Evolutionary conservation across 192 early-diverging fungal species (phyloP).

Genomic region (Rhizophagus prolifer): DNA sequence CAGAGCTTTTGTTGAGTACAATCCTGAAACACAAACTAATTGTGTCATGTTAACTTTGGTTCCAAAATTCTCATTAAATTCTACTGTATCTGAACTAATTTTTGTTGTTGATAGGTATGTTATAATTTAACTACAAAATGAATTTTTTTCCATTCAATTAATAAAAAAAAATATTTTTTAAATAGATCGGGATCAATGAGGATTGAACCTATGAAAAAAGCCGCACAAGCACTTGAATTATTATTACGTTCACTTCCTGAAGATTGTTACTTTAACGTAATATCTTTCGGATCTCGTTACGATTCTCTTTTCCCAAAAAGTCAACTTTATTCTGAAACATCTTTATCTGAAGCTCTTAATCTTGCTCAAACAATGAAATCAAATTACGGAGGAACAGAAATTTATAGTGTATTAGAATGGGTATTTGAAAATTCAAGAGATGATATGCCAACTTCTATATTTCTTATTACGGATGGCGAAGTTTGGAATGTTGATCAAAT

Average conservation of each 20-base stretch:
- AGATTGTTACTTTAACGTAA: too few species aligned
- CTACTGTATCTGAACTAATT: constrained; percentile 34
- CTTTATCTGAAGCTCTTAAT: too few species aligned
- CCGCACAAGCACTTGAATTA: constrained; percentile 41
- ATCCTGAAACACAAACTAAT: too few species aligned
- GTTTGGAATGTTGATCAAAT: constrained; percentile 46
- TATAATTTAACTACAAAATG: not conserved
- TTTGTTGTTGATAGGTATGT: constrained; percentile 45
- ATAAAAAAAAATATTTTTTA: not conserved
- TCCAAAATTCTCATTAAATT: constrained; percentile 23
- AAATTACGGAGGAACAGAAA: constrained; percentile 53
- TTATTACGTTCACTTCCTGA: too few species aligned
- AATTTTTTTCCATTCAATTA: not conserved
- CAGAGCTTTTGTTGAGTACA: too few species aligned
- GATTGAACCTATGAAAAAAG: constrained; percentile 37
- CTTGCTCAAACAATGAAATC: constrained; percentile 39
- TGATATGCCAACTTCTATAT: constrained; percentile 41
- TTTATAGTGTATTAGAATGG: constrained; percentile 36
- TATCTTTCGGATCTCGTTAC: too few species aligned
- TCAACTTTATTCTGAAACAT: too few species aligned
- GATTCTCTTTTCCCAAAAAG: too few species aligned
- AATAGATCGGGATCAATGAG: constrained; percentile 54
- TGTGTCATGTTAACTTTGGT: too few species aligned
- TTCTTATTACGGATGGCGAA: constrained; percentile 49
- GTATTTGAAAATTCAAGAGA: constrained; percentile 28